Evolutionary conservation across 2,329 filamentous ascomycete genomes (phyloP).

Genomic region (Stachybotrys chlorohalonatus): DNA sequence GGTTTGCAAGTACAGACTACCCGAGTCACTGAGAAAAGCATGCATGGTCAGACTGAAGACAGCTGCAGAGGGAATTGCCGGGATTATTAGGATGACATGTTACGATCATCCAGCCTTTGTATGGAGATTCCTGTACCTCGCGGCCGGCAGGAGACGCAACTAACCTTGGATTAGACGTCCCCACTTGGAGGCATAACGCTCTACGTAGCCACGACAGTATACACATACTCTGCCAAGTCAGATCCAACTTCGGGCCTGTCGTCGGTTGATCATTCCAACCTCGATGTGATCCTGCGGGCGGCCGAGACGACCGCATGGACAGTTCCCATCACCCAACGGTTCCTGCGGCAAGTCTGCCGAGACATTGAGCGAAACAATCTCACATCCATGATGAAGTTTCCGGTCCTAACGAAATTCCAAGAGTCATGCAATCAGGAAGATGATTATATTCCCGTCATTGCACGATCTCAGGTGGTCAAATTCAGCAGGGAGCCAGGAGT

Average conservation of each 20-base stretch:
- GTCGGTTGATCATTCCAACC: slow-evolving; percentile 32
- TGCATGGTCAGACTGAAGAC: slow-evolving; percentile 68
- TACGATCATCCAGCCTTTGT: slow-evolving; percentile 61
- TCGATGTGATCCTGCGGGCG: slow-evolving; percentile 69
- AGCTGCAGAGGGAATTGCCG: slow-evolving; percentile 76
- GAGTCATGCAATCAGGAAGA: not conserved
- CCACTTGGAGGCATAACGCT: slow-evolving; percentile 58
- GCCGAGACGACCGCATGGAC: slow-evolving; percentile 69
- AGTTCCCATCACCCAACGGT: slow-evolving; percentile 71
- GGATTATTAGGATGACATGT: slow-evolving; percentile 70
- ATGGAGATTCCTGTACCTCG: slow-evolving; percentile 26
- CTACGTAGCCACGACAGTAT: slow-evolving; percentile 78
- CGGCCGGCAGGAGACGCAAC: not conserved
- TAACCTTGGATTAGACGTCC: slow-evolving; percentile 17
- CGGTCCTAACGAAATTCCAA: not conserved
- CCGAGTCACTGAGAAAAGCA: slow-evolving; percentile 54
- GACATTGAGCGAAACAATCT: slow-evolving; percentile 57
- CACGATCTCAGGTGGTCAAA: not conserved
- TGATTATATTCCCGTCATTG: not conserved
- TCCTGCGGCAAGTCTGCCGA: slow-evolving; percentile 76
- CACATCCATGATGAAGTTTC: slow-evolving; percentile 16
- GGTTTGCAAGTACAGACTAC: slow-evolving; percentile 61
- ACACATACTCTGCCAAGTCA: slow-evolving; percentile 67
- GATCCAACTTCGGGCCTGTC: slow-evolving; percentile 51
- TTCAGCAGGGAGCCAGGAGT: not conserved